These are phyloP conservation scores for Leishmania turanica DNA, from an alignment of 208 protist genomes.

Conservation along the genomic window DNA sequence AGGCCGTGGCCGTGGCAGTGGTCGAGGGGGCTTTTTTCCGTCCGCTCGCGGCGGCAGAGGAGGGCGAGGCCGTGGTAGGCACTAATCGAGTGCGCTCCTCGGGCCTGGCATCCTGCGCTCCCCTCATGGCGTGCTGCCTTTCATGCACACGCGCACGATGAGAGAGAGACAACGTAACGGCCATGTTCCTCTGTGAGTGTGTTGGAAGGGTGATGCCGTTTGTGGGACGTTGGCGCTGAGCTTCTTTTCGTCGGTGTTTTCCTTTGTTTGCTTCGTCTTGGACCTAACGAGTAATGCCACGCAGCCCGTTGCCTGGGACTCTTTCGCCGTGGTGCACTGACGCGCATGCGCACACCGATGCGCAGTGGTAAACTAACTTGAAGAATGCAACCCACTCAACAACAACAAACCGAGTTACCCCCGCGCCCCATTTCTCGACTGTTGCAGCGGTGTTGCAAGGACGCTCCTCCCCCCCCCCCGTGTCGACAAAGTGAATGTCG, in stretches of 20 bases:
- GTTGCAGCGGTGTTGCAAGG: neutral
- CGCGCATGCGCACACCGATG: neutral
- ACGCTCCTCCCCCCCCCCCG: neutral
- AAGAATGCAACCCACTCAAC: neutral
- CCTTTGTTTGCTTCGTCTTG: constrained; percentile 3
- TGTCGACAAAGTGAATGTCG: neutral
- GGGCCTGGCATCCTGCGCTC: neutral
- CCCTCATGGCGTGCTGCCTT: neutral
- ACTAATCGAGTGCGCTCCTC: neutral
- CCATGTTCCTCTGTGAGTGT: neutral
- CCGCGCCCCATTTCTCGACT: neutral
- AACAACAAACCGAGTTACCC: neutral
- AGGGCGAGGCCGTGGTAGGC: constrained; percentile 4
- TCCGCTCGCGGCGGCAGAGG: neutral
- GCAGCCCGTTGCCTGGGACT: too few species aligned
- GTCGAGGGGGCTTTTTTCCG: constrained; percentile 1
- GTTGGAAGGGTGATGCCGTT: neutral
- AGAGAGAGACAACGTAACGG: neutral
- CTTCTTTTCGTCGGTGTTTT: neutral
- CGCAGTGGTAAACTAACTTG: neutral
- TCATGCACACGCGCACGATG: neutral
- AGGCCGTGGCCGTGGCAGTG: neutral
- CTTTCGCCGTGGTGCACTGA: neutral
- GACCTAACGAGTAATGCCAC: constrained; percentile 20
- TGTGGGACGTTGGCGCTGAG: neutral